Conservation (phyloP, 139 green algal genomes). For the Asterochloris erici region DNA sequence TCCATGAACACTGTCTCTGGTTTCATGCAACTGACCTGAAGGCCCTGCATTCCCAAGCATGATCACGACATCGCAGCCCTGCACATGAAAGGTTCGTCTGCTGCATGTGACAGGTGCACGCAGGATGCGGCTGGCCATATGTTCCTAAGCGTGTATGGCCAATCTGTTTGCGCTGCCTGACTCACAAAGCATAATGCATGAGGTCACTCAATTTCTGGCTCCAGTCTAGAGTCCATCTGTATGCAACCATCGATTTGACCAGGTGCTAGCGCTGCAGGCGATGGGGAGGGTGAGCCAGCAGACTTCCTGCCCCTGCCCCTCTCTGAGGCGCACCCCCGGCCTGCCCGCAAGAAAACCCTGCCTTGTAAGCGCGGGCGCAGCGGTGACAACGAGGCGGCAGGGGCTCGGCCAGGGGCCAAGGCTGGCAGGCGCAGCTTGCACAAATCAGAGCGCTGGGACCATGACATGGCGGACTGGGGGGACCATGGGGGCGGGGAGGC, state of each 20-base stretch:
- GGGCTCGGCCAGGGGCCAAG: not conserved
- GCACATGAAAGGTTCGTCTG: too few relatives aligned
- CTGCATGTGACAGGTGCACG: too few relatives aligned
- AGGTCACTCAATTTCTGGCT: too few relatives aligned
- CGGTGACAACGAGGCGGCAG: not conserved
- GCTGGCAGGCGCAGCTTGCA: not conserved
- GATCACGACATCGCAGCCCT: too few relatives aligned
- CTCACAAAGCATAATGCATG: too few relatives aligned
- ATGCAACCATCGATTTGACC: not conserved
- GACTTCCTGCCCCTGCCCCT: constrained; percentile 46
- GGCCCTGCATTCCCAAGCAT: too few relatives aligned
- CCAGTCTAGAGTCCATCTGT: too few relatives aligned
- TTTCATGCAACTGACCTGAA: too few relatives aligned
- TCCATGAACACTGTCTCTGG: too few relatives aligned
- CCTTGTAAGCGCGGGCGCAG: not conserved
- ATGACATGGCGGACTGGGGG: not conserved
- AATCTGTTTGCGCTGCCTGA: too few relatives aligned
- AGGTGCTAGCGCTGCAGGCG: not conserved
- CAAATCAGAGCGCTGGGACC: not conserved
- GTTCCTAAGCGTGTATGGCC: too few relatives aligned
- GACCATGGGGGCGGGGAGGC: not conserved
- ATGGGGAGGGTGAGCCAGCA: constrained; percentile 9
- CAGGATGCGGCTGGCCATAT: too few relatives aligned
- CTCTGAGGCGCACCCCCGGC: constrained; percentile 35
- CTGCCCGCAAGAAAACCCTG: not conserved